Conservation (phyloP, 2,329 filamentous ascomycete genomes). For the Xylariaceae sp. region DNA sequence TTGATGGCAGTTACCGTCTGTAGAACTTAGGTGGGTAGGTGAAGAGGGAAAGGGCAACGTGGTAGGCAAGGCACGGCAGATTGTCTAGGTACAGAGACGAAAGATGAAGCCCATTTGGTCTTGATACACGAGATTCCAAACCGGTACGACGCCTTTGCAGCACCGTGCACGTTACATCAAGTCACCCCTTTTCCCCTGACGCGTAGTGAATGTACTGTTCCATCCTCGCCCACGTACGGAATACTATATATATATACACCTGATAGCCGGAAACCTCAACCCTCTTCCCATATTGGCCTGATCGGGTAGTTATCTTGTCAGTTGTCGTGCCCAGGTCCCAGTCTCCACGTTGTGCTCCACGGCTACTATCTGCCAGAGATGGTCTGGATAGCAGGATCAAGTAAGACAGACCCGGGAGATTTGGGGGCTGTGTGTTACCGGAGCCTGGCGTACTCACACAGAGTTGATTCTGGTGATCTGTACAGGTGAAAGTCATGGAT, state of each 20-base stretch:
- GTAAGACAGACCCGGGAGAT: neutral
- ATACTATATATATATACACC: too few relatives aligned
- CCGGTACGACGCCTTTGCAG: neutral
- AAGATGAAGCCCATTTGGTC: neutral
- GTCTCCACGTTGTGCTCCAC: neutral
- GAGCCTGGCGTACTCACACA: neutral
- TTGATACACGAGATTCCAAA: constrained; percentile 2
- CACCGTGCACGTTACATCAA: neutral
- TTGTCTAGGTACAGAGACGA: neutral
- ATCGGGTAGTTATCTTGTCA: too few relatives aligned
- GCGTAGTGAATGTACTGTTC: neutral
- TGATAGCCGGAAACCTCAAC: too few relatives aligned
- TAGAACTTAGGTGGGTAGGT: too few relatives aligned
- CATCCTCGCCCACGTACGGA: neutral
- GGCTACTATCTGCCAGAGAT: neutral
- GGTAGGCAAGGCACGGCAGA: too few relatives aligned
- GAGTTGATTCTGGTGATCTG: neutral
- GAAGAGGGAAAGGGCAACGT: too few relatives aligned
- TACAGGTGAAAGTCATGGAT: neutral
- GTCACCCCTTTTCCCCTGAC: neutral
- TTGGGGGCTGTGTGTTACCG: neutral
- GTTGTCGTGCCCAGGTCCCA: neutral
- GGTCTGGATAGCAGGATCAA: neutral
- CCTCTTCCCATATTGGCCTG: too few relatives aligned
- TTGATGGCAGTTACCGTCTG: too few relatives aligned